Percentiles rank a stretch among this genome's conserved stretches.
These are phyloP conservation scores for Cercospora sp. DNA, from an alignment of 2,329 filamentous ascomycete genomes.

Conservation along the genomic window DNA sequence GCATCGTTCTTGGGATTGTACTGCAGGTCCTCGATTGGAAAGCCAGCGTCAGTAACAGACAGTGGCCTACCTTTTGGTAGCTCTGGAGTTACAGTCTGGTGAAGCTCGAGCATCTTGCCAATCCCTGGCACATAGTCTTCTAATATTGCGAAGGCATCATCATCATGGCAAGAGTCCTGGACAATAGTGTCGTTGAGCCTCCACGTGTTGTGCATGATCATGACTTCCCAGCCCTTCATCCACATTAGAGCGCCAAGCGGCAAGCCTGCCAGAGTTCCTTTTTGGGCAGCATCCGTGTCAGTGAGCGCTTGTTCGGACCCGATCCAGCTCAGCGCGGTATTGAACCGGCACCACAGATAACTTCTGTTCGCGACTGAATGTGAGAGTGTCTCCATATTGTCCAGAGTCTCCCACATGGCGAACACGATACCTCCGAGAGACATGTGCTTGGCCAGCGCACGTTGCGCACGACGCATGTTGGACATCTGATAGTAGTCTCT, in stretches of 20 bases:
- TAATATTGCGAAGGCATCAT: not conserved
- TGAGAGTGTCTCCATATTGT: conserved; percentile 42
- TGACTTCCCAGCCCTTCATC: conserved; percentile 50
- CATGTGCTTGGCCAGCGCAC: conserved; percentile 50
- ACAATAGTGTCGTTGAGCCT: conserved; percentile 28
- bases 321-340: conserved; percentile 50
- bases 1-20: not conserved
- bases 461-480: conserved; percentile 45
- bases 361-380: conserved; percentile 49
- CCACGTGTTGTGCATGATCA: conserved; percentile 48
- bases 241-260: conserved; percentile 51
- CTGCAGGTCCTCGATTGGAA: not conserved
- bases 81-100: not conserved
- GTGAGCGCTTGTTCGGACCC: conserved; percentile 42
- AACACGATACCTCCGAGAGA: conserved; percentile 47
- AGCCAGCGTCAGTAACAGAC: conserved; percentile 2
- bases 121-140: conserved; percentile 17
- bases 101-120: not conserved
- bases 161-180: conserved; percentile 15
- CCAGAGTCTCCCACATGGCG: conserved; percentile 50
- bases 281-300: conserved; percentile 40
- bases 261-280: conserved; percentile 32
- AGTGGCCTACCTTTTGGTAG: not conserved
- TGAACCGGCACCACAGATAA: conserved; percentile 51
- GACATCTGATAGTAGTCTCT: conserved; percentile 50